Conservation (phyloP, 768 basidiomycete species). For the Butyriboletus loyo region DNA sequence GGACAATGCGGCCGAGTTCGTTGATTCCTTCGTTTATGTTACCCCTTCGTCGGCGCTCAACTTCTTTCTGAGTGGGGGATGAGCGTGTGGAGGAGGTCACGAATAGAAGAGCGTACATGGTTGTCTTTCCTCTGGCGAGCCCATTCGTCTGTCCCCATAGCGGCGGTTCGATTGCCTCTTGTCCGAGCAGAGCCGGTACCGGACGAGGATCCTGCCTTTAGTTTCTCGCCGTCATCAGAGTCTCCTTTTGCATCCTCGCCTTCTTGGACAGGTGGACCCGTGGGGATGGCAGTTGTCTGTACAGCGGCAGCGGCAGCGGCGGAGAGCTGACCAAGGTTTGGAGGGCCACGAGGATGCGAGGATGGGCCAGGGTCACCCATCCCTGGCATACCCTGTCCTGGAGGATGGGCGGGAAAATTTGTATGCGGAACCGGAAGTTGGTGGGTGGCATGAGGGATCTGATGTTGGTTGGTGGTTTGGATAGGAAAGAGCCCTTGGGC, state of each 20-base stretch:
- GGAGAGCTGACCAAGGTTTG: constrained; percentile 57
- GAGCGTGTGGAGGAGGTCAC: neutral
- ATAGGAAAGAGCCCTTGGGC: constrained; percentile 39
- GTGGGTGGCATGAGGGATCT: constrained; percentile 23
- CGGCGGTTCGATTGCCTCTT: constrained; percentile 53
- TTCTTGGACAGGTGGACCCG: constrained; percentile 17
- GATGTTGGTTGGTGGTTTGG: constrained; percentile 29
- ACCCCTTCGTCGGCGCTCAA: constrained; percentile 90
- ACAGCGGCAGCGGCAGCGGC: constrained; percentile 43
- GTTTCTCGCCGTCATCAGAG: constrained; percentile 26
- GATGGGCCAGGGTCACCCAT: constrained; percentile 71
- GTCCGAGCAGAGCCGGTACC: constrained; percentile 37
- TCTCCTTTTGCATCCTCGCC: constrained; percentile 26
- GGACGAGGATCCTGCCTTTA: constrained; percentile 25
- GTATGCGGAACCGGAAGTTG: constrained; percentile 43
- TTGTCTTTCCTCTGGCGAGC: constrained; percentile 78
- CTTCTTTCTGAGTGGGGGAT: constrained; percentile 76
- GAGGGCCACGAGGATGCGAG: constrained; percentile 66
- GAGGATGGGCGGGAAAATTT: constrained; percentile 15
- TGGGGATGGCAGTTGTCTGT: constrained; percentile 33
- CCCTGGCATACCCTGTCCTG: constrained; percentile 43
- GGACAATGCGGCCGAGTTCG: constrained; percentile 84
- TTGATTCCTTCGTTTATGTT: constrained; percentile 98
- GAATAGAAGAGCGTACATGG: constrained; percentile 49
- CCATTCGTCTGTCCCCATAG: constrained; percentile 78